Evolutionary conservation across 371 early-diverging fungal genomes (phyloP).

Genomic region (Mortierella sp.): DNA sequence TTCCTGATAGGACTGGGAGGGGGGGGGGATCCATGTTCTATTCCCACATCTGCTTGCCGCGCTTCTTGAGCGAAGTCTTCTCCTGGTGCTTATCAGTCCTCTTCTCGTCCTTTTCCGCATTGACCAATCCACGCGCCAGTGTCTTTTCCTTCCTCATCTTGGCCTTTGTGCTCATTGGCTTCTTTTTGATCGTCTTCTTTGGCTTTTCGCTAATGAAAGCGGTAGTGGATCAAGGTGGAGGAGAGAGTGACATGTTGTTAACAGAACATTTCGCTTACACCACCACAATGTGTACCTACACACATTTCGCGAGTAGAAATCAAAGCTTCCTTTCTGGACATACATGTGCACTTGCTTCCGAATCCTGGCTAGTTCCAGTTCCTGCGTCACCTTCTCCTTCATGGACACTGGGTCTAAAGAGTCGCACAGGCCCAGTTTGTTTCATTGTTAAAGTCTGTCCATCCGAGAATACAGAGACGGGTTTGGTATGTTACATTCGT

Average conservation of each 20-base stretch:
- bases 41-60: slow-evolving; percentile 56
- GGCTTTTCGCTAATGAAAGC: slow-evolving; percentile 40
- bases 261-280: background rate
- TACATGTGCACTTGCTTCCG: slow-evolving; percentile 45
- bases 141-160: slow-evolving; percentile 44
- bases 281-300: too few relatives aligned
- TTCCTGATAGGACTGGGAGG: too few relatives aligned
- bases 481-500: too few relatives aligned
- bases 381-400: slow-evolving; percentile 48
- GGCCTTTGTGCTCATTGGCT: slow-evolving; percentile 46
- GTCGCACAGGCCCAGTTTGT: too few relatives aligned
- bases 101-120: slow-evolving; percentile 46
- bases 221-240: too few relatives aligned
- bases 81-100: slow-evolving; percentile 36
- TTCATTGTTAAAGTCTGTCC: too few relatives aligned
- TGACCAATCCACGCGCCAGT: slow-evolving; percentile 47
- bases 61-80: slow-evolving; percentile 46
- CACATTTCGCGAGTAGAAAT: background rate
- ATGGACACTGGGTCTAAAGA: slow-evolving; percentile 31
- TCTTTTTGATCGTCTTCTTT: slow-evolving; percentile 53
- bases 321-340: too few relatives aligned
- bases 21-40: too few relatives aligned
- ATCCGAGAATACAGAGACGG: too few relatives aligned
- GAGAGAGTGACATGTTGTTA: background rate
- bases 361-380: slow-evolving; percentile 46